Percentiles rank a stretch among this genome's conserved stretches.
phyloP scores from a whole-genome alignment of 2,329 filamentous ascomycete genomes.

The Neofusicoccum laricinum region DNA sequence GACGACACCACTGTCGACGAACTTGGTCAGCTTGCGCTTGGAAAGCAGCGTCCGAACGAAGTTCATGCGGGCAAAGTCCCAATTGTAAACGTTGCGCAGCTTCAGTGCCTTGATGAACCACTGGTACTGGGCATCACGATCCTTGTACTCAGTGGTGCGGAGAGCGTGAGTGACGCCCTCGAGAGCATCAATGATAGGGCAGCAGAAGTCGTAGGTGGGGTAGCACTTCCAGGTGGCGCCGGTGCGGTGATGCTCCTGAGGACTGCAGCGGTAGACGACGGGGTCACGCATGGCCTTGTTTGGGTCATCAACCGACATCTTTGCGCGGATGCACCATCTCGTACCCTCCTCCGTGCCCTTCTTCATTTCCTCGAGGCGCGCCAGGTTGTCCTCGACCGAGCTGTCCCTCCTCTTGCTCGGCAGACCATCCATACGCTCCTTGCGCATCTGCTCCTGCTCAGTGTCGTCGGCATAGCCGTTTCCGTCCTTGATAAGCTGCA shows the following conservation, averaged over 20 bases:
- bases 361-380: conserved; percentile 92
- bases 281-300: conserved; percentile 97
- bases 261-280: conserved; percentile 94
- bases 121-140: conserved; percentile 81
- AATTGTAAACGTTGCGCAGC: conserved; percentile 75
- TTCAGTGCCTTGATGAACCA: conserved; percentile 77
- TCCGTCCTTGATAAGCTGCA: conserved; percentile 80
- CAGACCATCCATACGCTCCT: conserved; percentile 79
- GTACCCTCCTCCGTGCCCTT: conserved; percentile 73
- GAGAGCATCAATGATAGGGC: conserved; percentile 74
- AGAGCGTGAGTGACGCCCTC: conserved; percentile 83
- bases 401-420: conserved; percentile 78
- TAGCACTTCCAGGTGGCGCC: conserved; percentile 80
- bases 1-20: conserved; percentile 72
- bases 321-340: conserved; percentile 89
- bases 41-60: conserved; percentile 80
- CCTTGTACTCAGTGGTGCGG: conserved; percentile 81
- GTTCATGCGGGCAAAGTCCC: conserved; percentile 83
- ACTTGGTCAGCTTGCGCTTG: conserved; percentile 81
- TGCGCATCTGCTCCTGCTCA: conserved; percentile 80
- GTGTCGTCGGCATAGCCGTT: conserved; percentile 95
- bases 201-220: conserved; percentile 84
- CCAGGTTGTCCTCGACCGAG: conserved; percentile 76
- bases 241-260: conserved; percentile 70
- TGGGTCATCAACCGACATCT: conserved; percentile 84